Percentiles rank a stretch among this genome's conserved stretches.
Evolutionary conservation across 1,284 basidiomycete species (phyloP).

Genomic region (Rugosomyces carneus): DNA sequence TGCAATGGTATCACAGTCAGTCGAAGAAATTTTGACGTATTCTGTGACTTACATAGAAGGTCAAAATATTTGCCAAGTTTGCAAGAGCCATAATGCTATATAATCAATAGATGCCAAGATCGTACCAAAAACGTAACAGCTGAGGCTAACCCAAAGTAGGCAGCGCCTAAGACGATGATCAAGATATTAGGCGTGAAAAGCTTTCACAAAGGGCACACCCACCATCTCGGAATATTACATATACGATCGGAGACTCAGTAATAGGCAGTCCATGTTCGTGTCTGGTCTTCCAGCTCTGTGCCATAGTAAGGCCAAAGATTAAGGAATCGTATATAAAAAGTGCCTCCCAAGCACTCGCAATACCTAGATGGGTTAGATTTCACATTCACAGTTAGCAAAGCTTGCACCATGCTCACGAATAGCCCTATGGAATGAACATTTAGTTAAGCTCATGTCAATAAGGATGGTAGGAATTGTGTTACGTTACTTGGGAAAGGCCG

Average conservation of each 20-base stretch:
- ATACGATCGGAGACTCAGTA: slow-evolving; percentile 25
- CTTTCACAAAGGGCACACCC: slow-evolving; percentile 5
- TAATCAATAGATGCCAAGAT: too few relatives aligned
- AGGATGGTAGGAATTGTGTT: background rate
- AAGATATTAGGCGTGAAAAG: background rate
- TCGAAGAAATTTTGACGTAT: background rate
- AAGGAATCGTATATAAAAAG: slow-evolving; percentile 34
- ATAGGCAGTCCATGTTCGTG: slow-evolving; percentile 19
- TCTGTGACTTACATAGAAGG: slow-evolving; percentile 31
- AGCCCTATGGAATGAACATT: slow-evolving; percentile 15
- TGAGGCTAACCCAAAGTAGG: slow-evolving; percentile 32
- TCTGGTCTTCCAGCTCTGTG: slow-evolving; percentile 28
- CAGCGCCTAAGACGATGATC: slow-evolving; percentile 24
- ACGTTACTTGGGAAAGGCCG: slow-evolving; percentile 26
- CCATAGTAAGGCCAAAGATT: slow-evolving; percentile 31
- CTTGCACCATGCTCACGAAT: slow-evolving; percentile 19
- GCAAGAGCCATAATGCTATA: slow-evolving; percentile 34
- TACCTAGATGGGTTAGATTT: slow-evolving; percentile 17
- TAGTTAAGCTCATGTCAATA: background rate
- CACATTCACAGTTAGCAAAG: background rate
- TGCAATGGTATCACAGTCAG: background rate
- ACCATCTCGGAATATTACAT: slow-evolving; percentile 34
- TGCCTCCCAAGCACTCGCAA: slow-evolving; percentile 37
- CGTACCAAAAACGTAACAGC: too few relatives aligned
- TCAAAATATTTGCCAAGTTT: slow-evolving; percentile 35